phyloP scores from a whole-genome alignment of 2,329 filamentous ascomycete species.

The Fusarium oxysporum region DNA sequence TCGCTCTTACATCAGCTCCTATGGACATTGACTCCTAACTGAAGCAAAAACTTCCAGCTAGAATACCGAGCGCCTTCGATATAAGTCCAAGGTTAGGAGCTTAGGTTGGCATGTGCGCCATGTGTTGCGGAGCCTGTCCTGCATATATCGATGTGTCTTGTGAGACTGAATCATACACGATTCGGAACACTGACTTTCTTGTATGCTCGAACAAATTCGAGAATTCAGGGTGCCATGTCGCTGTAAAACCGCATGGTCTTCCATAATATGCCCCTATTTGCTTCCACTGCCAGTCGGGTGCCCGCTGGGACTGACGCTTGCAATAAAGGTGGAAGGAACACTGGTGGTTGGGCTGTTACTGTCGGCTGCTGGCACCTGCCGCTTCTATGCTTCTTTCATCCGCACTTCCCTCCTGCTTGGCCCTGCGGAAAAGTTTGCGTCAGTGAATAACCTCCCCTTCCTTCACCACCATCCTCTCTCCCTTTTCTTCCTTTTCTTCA shows the following conservation, averaged over 20 bases:
- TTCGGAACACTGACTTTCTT: background rate
- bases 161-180: background rate
- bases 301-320: constrained; percentile 11
- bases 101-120: background rate
- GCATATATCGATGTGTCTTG: background rate
- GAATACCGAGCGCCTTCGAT: background rate
- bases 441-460: constrained; percentile 46
- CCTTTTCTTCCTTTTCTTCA: constrained; percentile 27
- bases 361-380: constrained; percentile 31
- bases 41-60: background rate
- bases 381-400: constrained; percentile 40
- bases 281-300: constrained; percentile 21
- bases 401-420: constrained; percentile 30
- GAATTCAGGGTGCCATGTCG: background rate
- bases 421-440: constrained; percentile 34
- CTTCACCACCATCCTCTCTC: constrained; percentile 26
- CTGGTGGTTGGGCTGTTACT: constrained; percentile 25
- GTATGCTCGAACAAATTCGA: background rate
- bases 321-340: constrained; percentile 14
- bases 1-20: background rate
- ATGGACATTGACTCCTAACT: background rate
- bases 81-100: background rate
- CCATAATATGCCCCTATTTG: background rate
- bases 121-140: background rate
- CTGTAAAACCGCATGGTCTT: background rate